Evolutionary conservation across 2,329 filamentous ascomycete genomes (phyloP).

Genomic region (Escovopsis weberi): DNA sequence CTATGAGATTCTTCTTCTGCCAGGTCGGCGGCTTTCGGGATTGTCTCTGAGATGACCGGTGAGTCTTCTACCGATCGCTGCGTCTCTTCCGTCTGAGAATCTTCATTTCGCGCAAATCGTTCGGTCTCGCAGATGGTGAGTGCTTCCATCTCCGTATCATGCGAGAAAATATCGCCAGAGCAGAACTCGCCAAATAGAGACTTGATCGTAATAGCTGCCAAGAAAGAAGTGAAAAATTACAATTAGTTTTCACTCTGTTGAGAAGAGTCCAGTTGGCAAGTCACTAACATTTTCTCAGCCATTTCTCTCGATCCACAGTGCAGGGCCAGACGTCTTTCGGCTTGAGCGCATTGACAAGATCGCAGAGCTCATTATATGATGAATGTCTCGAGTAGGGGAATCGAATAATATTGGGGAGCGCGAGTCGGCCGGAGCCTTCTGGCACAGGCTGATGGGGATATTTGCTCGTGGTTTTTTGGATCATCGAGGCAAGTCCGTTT

Average conservation of each 20-base stretch:
- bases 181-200: slow-evolving; percentile 59
- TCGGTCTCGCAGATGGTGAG: slow-evolving; percentile 1
- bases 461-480: background rate
- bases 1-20: background rate
- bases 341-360: slow-evolving; percentile 51
- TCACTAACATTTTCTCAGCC: slow-evolving; percentile 37
- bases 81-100: slow-evolving; percentile 1
- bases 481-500: background rate
- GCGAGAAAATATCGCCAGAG: slow-evolving; percentile 41
- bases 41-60: background rate
- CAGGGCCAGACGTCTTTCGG: slow-evolving; percentile 74
- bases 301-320: slow-evolving; percentile 50
- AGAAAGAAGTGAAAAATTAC: background rate
- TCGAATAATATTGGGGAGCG: slow-evolving; percentile 28
- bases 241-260: background rate
- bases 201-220: slow-evolving; percentile 43
- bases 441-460: background rate
- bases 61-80: background rate
- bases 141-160: slow-evolving; percentile 47
- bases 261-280: background rate
- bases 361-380: slow-evolving; percentile 65
- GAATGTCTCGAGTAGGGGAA: slow-evolving; percentile 90
- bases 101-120: background rate
- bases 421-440: background rate
- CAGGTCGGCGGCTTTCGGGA: background rate